These are phyloP conservation scores for Triadica sebifera DNA, from an alignment of 345 rosid genomes.

Conservation along the genomic window DNA sequence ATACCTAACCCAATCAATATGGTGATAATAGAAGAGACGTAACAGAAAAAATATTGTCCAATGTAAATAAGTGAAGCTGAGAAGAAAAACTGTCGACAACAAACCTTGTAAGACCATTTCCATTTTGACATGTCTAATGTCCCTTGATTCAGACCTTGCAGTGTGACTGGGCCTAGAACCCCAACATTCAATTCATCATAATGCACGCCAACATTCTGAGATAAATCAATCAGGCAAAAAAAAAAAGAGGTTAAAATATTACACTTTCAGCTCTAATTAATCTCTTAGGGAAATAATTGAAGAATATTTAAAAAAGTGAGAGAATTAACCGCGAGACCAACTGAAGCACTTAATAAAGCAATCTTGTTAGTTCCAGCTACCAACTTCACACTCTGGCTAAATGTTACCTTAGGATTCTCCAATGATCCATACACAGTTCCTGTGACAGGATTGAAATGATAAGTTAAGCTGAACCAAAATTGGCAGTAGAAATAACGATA, in stretches of 20 bases:
- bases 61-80: background rate
- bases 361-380: constrained; percentile 33
- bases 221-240: background rate
- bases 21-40: too few species aligned
- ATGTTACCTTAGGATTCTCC: constrained; percentile 20
- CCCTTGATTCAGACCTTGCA: constrained; percentile 30
- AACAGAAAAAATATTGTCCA: too few species aligned
- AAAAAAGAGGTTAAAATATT: background rate
- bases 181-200: constrained; percentile 30
- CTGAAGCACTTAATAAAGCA: constrained; percentile 36
- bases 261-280: background rate
- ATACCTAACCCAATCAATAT: background rate
- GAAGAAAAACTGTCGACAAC: constrained; percentile 1
- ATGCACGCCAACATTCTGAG: constrained; percentile 31
- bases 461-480: background rate
- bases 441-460: background rate
- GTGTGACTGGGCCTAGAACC: constrained; percentile 31
- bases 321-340: constrained; percentile 36
- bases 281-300: background rate
- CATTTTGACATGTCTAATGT: constrained; percentile 21
- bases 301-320: background rate
- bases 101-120: constrained; percentile 38
- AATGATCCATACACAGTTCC: constrained; percentile 29
- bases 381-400: constrained; percentile 29
- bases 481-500: background rate